phyloP scores from a whole-genome alignment of 2,329 filamentous ascomycete species.

The Cytospora mali region DNA sequence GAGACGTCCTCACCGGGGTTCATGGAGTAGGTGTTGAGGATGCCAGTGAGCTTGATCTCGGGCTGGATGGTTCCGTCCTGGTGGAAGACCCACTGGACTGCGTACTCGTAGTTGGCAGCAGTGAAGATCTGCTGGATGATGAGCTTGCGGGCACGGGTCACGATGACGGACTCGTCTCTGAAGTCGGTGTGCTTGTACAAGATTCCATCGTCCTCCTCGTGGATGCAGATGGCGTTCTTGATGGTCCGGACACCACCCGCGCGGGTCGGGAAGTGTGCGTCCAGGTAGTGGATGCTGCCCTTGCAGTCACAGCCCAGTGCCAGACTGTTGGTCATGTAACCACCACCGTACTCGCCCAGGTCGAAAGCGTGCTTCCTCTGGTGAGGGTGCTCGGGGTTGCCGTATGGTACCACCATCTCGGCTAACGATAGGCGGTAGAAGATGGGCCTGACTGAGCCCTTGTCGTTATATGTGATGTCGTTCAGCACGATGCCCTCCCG shows the following conservation, averaged over 20 bases:
- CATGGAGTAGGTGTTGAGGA: constrained; percentile 89
- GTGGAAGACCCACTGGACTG: constrained; percentile 81
- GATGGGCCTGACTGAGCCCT: constrained; percentile 72
- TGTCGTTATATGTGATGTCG: constrained; percentile 88
- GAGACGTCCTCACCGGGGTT: constrained; percentile 77
- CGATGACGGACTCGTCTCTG: constrained; percentile 82
- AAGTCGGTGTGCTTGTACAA: constrained; percentile 96
- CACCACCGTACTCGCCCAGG: constrained; percentile 78
- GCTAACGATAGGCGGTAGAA: constrained; percentile 89
- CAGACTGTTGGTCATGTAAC: constrained; percentile 82
- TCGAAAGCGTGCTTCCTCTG: constrained; percentile 83
- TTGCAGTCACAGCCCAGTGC: constrained; percentile 84
- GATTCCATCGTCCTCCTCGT: constrained; percentile 90
- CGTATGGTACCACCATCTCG: constrained; percentile 93
- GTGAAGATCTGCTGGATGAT: constrained; percentile 92
- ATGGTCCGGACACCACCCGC: constrained; percentile 76
- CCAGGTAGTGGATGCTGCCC: constrained; percentile 87
- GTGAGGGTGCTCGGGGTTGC: constrained; percentile 78
- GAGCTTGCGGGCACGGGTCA: constrained; percentile 83
- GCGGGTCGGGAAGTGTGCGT: constrained; percentile 80
- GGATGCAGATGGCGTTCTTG: constrained; percentile 94
- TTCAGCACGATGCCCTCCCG: constrained; percentile 87
- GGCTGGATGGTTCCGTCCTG: constrained; percentile 91
- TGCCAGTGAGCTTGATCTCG: constrained; percentile 88
- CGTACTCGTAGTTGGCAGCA: constrained; percentile 93